A percentile compares a stretch with the other conserved stretches of the same genome.
phyloP scores from a whole-genome alignment of 2,329 filamentous ascomycete genomes.

The Aspergillus udagawae region DNA sequence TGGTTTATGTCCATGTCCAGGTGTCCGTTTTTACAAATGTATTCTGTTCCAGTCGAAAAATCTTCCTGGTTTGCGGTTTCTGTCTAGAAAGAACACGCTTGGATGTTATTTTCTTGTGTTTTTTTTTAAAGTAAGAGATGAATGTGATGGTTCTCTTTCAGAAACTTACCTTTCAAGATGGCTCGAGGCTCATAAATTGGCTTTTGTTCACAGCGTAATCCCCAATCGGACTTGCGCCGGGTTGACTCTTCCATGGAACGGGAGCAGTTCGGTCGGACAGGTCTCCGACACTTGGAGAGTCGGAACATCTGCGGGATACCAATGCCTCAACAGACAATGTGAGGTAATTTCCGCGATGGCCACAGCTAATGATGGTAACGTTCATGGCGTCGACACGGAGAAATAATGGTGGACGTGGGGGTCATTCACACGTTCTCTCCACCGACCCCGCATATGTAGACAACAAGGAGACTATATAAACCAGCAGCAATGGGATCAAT shows the following conservation, averaged over 20 bases:
- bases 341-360: background rate
- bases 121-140: background rate
- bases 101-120: slow-evolving; percentile 5
- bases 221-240: slow-evolving; percentile 30
- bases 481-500: background rate
- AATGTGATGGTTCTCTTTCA: background rate
- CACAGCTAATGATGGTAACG: background rate
- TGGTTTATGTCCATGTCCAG: slow-evolving; percentile 22
- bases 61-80: slow-evolving; percentile 14
- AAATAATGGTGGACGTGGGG: slow-evolving; percentile 1
- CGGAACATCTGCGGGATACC: slow-evolving; percentile 26
- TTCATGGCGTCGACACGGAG: background rate
- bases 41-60: slow-evolving; percentile 32
- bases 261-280: slow-evolving; percentile 25
- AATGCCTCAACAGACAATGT: background rate
- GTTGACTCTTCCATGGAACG: slow-evolving; percentile 1
- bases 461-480: background rate
- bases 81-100: slow-evolving; percentile 21
- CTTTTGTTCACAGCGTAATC: background rate
- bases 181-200: too few relatives aligned
- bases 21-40: slow-evolving; percentile 30
- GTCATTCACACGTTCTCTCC: background rate
- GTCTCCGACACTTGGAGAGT: slow-evolving; percentile 18
- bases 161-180: background rate
- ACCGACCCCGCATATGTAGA: slow-evolving; percentile 8